Base-by-base conservation (phyloP, 2,329 filamentous ascomycete genomes). In the Colletotrichum orbiculare region DNA sequence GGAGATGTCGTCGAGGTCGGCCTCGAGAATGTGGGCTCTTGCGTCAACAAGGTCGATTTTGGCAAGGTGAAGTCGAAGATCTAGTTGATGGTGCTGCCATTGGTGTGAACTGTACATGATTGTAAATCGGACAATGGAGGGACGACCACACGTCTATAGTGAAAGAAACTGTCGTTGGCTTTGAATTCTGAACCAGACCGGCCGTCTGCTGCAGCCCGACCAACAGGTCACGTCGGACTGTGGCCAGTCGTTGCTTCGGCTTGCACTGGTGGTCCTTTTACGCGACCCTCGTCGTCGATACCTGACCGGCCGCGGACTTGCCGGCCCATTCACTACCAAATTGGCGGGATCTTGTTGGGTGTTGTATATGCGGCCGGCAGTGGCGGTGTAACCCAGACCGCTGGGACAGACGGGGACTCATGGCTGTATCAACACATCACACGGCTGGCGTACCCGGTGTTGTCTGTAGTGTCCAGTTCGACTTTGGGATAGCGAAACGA, bases 1-100 rank as follows among this genome's bases (percentile, higher is more conserved):
- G 88, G 89, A 5, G 91, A 93, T 74, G 77, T 87, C 25, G 89
- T 92, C 17, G 88, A 92, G 73, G 90, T 93, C 54, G 83, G 82
- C 7, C 80, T 93, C 2, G 88, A 92, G 70, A 81, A 83, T 1
- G 87, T 93, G 7, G 90, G 91, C 33, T 84, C 82, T 12, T 88
- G 84, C 69, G 83, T 74, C 4, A 87, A 86, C 74, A 83, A 75
- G 71, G 70, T 77, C 42, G 72, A 76, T 41, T 78, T 76, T 67
- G 43, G 59, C 8, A 61, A 65, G 41, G 55, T 71, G 15, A 73
- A 72, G 64, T 59, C 75, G 67, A 76, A 61, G 67, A 73, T 64
- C 33, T 71, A 50, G 50, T n/a, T 17, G 11, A 6, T n/a, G 8
- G 46, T n/a, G 2, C 11, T 48, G 33, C 6, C 5, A 33, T 48